Evolutionary conservation across 2,329 filamentous ascomycete genomes (phyloP).

Genomic region (Incumbomyces delicatus): DNA sequence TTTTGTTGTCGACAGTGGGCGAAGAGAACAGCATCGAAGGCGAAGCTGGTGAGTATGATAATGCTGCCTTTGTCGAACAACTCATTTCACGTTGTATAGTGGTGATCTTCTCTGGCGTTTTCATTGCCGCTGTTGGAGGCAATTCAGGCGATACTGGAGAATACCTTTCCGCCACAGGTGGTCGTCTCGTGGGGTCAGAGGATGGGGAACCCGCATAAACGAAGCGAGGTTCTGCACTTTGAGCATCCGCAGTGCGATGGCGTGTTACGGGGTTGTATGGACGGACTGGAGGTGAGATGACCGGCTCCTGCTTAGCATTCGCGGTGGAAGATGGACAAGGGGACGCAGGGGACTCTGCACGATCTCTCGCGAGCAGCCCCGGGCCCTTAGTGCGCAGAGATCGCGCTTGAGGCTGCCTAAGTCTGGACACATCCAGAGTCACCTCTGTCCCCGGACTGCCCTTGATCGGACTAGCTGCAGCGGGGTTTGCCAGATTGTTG

Average conservation of each 20-base stretch:
- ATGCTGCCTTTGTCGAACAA: too few species aligned
- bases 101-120: too few species aligned
- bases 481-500: not conserved
- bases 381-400: conserved; percentile 4
- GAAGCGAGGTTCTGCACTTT: not conserved
- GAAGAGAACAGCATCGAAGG: not conserved
- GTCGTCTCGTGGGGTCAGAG: not conserved
- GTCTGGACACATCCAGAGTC: conserved; percentile 9
- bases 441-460: not conserved
- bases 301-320: not conserved
- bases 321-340: not conserved
- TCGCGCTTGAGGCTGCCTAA: conserved; percentile 8
- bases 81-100: too few species aligned
- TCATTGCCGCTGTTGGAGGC: too few species aligned
- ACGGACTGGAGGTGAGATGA: too few species aligned
- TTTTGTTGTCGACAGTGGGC: not conserved
- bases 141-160: not conserved
- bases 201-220: not conserved
- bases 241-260: not conserved
- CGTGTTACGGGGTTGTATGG: not conserved
- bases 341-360: not conserved
- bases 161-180: not conserved
- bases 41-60: not conserved
- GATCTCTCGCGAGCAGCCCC: not conserved
- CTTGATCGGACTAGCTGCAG: not conserved